phyloP scores from a whole-genome alignment of 805 yeast genomes.

The Suhomyces kilbournensis region DNA sequence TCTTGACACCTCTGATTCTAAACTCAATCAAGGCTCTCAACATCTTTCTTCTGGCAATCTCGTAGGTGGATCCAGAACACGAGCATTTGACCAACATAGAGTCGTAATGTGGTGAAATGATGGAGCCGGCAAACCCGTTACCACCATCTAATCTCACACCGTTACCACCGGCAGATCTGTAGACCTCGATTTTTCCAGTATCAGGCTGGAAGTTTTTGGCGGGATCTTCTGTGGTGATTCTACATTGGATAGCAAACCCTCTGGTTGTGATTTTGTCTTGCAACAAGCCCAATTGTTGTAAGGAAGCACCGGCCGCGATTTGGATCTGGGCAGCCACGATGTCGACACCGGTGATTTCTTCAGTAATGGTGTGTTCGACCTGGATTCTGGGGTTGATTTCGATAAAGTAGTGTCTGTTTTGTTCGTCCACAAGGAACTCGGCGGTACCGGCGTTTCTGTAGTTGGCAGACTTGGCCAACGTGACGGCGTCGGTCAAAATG shows the following conservation, averaged over 20 bases:
- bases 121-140: constrained; percentile 95
- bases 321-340: constrained; percentile 98
- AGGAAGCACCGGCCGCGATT: constrained; percentile 96
- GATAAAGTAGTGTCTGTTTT: constrained; percentile 94
- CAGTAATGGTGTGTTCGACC: constrained; percentile 98
- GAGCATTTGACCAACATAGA: constrained; percentile 97
- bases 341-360: constrained; percentile 97
- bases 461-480: constrained; percentile 80
- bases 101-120: constrained; percentile 95
- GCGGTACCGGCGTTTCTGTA: constrained; percentile 98
- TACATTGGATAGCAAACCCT: constrained; percentile 98
- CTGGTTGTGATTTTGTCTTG: constrained; percentile 94
- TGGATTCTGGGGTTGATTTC: constrained; percentile 98
- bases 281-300: constrained; percentile 84
- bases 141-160: constrained; percentile 99
- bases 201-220: constrained; percentile 96
- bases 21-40: constrained; percentile 94
- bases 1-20: constrained; percentile 98
- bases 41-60: constrained; percentile 97
- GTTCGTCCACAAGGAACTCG: constrained; percentile 89
- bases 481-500: constrained; percentile 91
- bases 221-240: constrained; percentile 98
- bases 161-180: constrained; percentile 98
- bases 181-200: constrained; percentile 96
- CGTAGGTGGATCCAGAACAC: constrained; percentile 95